Evolutionary conservation across 768 basidiomycete genomes (phyloP).

Genomic region (Cytidiella melzeri): DNA sequence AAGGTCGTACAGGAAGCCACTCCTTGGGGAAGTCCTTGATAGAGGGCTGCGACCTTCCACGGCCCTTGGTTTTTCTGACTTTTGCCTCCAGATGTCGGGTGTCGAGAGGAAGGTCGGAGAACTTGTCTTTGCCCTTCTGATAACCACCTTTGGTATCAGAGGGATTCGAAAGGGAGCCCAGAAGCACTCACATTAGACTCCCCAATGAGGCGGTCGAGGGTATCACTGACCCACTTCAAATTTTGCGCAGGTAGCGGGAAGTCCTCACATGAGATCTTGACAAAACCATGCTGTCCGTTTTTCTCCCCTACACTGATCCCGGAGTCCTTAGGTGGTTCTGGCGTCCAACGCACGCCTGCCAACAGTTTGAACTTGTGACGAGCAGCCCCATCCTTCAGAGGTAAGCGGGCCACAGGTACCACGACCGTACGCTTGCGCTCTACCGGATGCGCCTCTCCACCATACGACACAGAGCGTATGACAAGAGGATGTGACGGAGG

Average conservation of each 20-base stretch:
- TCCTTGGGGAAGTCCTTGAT: constrained; percentile 78
- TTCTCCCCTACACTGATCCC: constrained; percentile 45
- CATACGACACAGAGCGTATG: constrained; percentile 71
- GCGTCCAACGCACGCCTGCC: constrained; percentile 84
- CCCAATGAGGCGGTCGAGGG: constrained; percentile 67
- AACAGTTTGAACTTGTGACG: constrained; percentile 83
- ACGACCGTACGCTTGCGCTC: constrained; percentile 67
- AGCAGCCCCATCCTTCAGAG: constrained; percentile 56
- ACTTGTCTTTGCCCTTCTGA: constrained; percentile 39
- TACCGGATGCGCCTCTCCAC: constrained; percentile 70
- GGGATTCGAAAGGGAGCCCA: constrained; percentile 5
- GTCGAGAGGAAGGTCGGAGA: constrained; percentile 74
- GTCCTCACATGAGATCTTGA: constrained; percentile 89
- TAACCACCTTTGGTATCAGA: constrained; percentile 10
- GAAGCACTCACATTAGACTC: constrained; percentile 73
- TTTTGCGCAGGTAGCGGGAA: constrained; percentile 83
- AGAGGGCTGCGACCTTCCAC: constrained; percentile 50
- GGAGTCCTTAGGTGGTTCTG: constrained; percentile 61
- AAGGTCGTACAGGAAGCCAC: constrained; percentile 55
- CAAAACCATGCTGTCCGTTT: constrained; percentile 62
- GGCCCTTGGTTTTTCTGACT: constrained; percentile 56
- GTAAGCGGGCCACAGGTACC: constrained; percentile 67
- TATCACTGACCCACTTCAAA: constrained; percentile 90
- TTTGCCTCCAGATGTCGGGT: constrained; percentile 72
- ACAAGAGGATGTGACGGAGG: constrained; percentile 50